Evolutionary conservation across 768 basidiomycete species (phyloP).

Genomic region (Mycena belliarum): DNA sequence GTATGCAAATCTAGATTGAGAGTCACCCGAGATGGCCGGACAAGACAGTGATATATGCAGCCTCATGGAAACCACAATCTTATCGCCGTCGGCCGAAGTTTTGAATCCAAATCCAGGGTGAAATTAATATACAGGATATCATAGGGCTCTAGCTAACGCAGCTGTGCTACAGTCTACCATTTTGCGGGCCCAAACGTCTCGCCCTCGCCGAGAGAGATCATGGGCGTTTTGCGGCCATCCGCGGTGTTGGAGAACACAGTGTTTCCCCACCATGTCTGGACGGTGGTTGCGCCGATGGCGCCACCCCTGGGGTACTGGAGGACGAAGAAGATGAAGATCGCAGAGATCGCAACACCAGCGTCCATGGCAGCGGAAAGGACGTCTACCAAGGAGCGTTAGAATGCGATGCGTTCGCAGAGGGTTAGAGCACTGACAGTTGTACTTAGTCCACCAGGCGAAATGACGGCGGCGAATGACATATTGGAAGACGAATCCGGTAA

Average conservation of each 20-base stretch:
- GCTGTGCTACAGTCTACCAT: background rate
- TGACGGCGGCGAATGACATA: conserved; percentile 58
- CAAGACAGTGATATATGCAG: no score
- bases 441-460: conserved; percentile 73
- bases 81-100: no score
- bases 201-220: conserved; percentile 7
- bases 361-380: conserved; percentile 54
- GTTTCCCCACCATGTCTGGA: conserved; percentile 55
- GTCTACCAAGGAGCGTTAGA: background rate
- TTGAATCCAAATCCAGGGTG: no score
- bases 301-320: conserved; percentile 50
- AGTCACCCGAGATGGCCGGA: no score
- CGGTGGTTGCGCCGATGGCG: conserved; percentile 39
- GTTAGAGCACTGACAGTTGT: conserved; percentile 45
- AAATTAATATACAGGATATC: background rate
- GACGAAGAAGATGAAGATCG: conserved; percentile 50
- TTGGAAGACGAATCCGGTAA: conserved; percentile 68
- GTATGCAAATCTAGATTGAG: no score
- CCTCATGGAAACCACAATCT: no score
- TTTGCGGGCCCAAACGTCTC: conserved; percentile 15
- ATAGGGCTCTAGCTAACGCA: background rate
- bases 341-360: conserved; percentile 49
- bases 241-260: conserved; percentile 32
- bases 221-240: conserved; percentile 15
- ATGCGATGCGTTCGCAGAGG: background rate